Conservation (phyloP, 1,284 basidiomycete genomes). For the Trichosporon asahii region DNA sequence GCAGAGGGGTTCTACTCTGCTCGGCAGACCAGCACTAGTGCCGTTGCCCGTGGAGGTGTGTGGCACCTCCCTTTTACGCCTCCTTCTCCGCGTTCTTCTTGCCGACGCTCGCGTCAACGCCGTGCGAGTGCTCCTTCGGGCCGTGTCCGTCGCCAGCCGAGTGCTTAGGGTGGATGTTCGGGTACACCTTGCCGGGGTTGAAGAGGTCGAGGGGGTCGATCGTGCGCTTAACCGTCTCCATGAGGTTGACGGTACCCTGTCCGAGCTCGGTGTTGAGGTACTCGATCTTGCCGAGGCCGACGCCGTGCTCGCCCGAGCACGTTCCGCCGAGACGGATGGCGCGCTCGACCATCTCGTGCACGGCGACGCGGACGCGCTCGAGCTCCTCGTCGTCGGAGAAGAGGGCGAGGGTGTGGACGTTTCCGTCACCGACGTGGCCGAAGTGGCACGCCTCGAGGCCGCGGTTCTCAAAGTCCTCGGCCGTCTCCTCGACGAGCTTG, state of each 20-base stretch:
- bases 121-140: not conserved
- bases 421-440: conserved; percentile 77
- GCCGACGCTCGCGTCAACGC: not conserved
- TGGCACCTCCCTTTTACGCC: not conserved
- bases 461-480: conserved; percentile 63
- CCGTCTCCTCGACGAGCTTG: conserved; percentile 68
- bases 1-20: not conserved
- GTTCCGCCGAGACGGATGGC: conserved; percentile 55
- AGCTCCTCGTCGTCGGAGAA: conserved; percentile 47
- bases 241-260: conserved; percentile 68
- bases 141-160: not conserved
- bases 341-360: conserved; percentile 54
- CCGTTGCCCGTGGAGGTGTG: not conserved
- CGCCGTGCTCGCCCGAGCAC: conserved; percentile 73
- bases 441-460: conserved; percentile 59
- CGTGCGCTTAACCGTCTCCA: conserved; percentile 68
- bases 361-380: conserved; percentile 49
- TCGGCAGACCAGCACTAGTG: not conserved
- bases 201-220: conserved; percentile 73
- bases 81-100: not conserved
- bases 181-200: conserved; percentile 69
- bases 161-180: conserved; percentile 39
- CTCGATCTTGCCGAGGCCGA: conserved; percentile 71
- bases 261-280: conserved; percentile 68
- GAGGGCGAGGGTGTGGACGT: conserved; percentile 47